Evolutionary conservation across 2,329 filamentous ascomycete species (phyloP), one percentile per base, ranked within the genome.

Genomic region (Neocatenulostroma microsporum): DNA sequence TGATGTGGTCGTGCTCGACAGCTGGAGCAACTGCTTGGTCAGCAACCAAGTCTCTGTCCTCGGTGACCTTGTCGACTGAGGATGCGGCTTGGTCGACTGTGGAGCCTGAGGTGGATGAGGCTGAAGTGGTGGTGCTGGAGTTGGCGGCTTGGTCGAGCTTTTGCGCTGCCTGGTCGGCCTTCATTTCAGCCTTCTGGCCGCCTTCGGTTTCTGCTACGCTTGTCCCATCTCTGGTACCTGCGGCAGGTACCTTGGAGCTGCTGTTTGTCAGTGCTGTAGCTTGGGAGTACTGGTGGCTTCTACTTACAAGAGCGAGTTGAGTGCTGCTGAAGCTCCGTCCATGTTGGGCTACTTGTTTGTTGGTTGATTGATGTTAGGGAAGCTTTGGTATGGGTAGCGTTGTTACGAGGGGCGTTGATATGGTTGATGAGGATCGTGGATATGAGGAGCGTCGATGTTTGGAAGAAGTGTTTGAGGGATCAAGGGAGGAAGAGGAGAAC

Each of bases 1-100:
- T 42, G 25, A 36, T 23, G 27, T 30, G 39, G 24, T 50, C 48
- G 23, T 50, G 47, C 34, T 50, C 46, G 20, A 50, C 47, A 10
- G 47, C 44, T 5, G 46, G 44, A 9, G 43, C 44, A 4, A 50
- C 41, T 30, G 43, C 33, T 35, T 44, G 43, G 31, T 46, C 44
- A 18, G 43, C 44, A 10, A 28, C 39, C 29, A 43, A 46, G 27
- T 48, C 43, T 29, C 28, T 33, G 20, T 34, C 42, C 29, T 15
- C 44, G 34, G 25, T 31, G 4, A 12, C n/a, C 14, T 38, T 31
- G 28, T 32, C 30, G 10, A 32, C 30, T 4, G 27, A 15, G 3
- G 30, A 5, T 4, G 19, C 18, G 13, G 4, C 17, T 8, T 32
- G 9, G 4, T 20, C 17, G 17, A n/a, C 17, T 32, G 4, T 32